A percentile compares a stretch with the other conserved stretches of the same genome.
These are phyloP conservation scores for Schwanniomyces occidentalis DNA, from an alignment of 805 yeast genomes.

Conservation along the genomic window DNA sequence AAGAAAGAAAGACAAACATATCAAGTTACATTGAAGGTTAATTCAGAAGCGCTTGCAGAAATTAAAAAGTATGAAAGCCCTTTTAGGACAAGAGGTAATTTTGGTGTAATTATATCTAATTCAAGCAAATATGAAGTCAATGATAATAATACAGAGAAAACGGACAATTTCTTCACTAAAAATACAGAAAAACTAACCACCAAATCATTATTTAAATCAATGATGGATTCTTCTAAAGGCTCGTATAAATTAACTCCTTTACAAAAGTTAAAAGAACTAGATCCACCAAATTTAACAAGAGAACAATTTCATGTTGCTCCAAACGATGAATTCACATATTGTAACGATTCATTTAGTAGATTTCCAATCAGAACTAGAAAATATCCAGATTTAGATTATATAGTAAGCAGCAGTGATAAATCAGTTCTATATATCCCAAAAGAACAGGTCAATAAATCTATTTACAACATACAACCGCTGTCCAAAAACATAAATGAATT, in stretches of 20 bases:
- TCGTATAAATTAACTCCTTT: constrained; percentile 27
- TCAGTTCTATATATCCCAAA: background rate
- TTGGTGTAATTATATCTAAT: background rate
- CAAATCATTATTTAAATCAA: constrained; percentile 33
- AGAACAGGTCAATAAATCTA: background rate
- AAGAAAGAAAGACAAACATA: constrained; percentile 2
- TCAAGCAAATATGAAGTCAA: background rate
- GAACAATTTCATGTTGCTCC: constrained; percentile 33
- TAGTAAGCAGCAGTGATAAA: too few relatives aligned
- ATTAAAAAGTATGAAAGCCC: constrained; percentile 30
- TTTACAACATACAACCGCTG: background rate
- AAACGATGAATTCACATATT: background rate
- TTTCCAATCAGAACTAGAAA: too few relatives aligned
- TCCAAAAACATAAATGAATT: background rate
- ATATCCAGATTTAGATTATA: too few relatives aligned
- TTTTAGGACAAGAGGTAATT: constrained; percentile 26
- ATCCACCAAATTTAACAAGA: constrained; percentile 28
- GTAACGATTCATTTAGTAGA: too few relatives aligned
- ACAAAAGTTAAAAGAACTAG: constrained; percentile 28
- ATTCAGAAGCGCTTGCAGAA: constrained; percentile 23
- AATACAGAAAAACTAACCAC: background rate
- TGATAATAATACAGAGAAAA: constrained; percentile 4
- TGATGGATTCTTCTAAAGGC: constrained; percentile 35
- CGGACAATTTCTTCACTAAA: constrained; percentile 1
- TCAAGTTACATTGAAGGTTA: constrained; percentile 24